These are phyloP conservation scores for Beauveria medogensis DNA, from an alignment of 2,329 filamentous ascomycete species.

Conservation along the genomic window DNA sequence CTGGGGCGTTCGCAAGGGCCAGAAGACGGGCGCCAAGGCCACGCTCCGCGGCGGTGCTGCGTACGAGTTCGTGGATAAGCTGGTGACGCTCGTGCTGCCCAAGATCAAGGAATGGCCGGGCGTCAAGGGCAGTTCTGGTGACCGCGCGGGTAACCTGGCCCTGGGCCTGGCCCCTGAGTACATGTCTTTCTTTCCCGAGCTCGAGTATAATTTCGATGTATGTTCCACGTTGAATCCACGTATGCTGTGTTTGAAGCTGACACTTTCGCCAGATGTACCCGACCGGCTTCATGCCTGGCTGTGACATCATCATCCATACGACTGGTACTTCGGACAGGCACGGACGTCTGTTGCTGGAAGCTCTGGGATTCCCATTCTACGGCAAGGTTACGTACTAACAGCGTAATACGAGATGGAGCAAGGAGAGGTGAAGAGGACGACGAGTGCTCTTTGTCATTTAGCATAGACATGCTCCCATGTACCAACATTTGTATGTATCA, in stretches of 20 bases:
- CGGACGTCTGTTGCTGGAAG: constrained; percentile 59
- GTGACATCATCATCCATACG: constrained; percentile 76
- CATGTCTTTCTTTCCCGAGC: constrained; percentile 81
- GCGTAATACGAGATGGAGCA: neutral
- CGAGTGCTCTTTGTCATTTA: constrained; percentile 13
- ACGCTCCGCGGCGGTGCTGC: constrained; percentile 73
- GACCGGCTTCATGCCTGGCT: constrained; percentile 71
- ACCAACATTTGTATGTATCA: constrained; percentile 11
- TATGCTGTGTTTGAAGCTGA: constrained; percentile 10
- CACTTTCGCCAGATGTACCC: constrained; percentile 44
- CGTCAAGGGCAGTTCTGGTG: constrained; percentile 56
- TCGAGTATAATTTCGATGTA: constrained; percentile 92
- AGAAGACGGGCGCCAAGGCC: constrained; percentile 67
- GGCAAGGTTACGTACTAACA: constrained; percentile 52
- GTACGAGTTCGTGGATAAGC: constrained; percentile 84
- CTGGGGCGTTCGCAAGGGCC: constrained; percentile 66
- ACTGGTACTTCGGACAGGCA: constrained; percentile 79
- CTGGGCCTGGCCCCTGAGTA: constrained; percentile 72
- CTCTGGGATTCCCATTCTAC: constrained; percentile 58
- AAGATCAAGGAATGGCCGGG: constrained; percentile 95
- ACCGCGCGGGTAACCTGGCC: constrained; percentile 77
- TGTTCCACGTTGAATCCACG: constrained; percentile 29
- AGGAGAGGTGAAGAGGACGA: neutral
- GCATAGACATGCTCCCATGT: constrained; percentile 14
- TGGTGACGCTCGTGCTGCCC: constrained; percentile 83